Conservation (phyloP, 1,139 yeast genomes). For the Tardiomyces digboiensis region DNA sequence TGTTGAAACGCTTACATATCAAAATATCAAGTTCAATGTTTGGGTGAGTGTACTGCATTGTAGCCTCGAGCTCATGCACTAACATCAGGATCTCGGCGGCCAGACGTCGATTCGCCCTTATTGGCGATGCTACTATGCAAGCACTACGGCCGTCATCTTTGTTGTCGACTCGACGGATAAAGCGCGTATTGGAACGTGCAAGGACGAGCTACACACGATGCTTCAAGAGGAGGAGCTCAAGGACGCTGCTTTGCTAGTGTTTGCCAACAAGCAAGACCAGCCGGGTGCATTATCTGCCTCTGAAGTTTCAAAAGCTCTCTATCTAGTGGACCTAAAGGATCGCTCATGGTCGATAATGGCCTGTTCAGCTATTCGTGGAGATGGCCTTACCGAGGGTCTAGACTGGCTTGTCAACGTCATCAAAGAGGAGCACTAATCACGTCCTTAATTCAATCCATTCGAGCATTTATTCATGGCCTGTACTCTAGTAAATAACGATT, state of each 20-base stretch:
- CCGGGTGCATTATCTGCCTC: conserved; percentile 94
- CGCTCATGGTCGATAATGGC: conserved; percentile 98
- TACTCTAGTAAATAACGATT: too few species aligned
- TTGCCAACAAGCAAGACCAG: conserved; percentile 97
- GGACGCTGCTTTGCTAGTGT: conserved; percentile 84
- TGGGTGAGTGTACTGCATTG: conserved; percentile 37
- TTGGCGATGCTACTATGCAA: conserved; percentile 96
- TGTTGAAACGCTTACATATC: conserved; percentile 87
- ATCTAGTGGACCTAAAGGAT: conserved; percentile 82
- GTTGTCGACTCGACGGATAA: conserved; percentile 97
- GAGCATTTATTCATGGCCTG: too few species aligned
- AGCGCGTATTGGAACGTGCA: conserved; percentile 81
- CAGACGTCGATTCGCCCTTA: conserved; percentile 96
- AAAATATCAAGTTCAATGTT: conserved; percentile 80
- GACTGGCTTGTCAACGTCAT: conserved; percentile 98
- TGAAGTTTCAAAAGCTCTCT: conserved; percentile 83
- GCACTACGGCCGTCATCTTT: conserved; percentile 92
- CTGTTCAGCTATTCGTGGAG: conserved; percentile 92
- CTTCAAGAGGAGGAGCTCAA: conserved; percentile 84
- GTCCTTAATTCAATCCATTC: too few species aligned
- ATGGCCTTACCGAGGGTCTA: conserved; percentile 90
- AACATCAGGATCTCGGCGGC: conserved; percentile 72
- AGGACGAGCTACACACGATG: conserved; percentile 87
- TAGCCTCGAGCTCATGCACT: conserved; percentile 1
- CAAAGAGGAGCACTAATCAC: conserved; percentile 50